Percentiles rank a stretch among this genome's conserved stretches.
Evolutionary conservation across 1,284 basidiomycete genomes (phyloP).

Genomic region (Neonothopanus nambi): DNA sequence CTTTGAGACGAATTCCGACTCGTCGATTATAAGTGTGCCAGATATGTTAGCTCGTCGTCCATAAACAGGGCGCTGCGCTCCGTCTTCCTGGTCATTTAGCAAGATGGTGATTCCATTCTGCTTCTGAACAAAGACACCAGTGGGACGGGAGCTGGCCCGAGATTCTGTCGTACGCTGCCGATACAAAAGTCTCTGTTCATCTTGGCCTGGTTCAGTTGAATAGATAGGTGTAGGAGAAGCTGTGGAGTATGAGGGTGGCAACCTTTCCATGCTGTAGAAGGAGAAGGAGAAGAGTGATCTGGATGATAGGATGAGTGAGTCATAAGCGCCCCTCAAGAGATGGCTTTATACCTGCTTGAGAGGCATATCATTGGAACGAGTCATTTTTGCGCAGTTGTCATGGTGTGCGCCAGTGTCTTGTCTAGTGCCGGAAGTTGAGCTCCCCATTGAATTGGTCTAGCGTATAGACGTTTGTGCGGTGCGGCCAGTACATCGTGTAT

Average conservation of each 20-base stretch:
- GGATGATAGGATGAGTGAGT: neutral
- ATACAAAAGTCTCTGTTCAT: constrained; percentile 20
- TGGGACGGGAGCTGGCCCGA: constrained; percentile 10
- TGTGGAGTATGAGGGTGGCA: constrained; percentile 7
- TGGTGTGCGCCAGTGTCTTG: no score
- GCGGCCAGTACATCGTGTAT: no score
- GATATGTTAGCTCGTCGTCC: constrained; percentile 10
- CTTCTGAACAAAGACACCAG: constrained; percentile 20
- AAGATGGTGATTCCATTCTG: constrained; percentile 19
- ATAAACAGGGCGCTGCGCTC: constrained; percentile 14
- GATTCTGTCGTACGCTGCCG: constrained; percentile 5
- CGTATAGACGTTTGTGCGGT: no score
- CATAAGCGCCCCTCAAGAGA: neutral
- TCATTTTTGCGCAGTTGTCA: neutral
- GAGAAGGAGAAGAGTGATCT: neutral
- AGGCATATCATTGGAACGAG: no score
- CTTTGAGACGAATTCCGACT: constrained; percentile 12
- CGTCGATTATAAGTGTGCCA: constrained; percentile 18
- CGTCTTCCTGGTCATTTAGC: constrained; percentile 19
- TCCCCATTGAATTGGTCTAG: no score
- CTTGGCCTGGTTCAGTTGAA: constrained; percentile 20
- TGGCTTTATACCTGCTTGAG: neutral
- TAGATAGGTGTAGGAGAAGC: constrained; percentile 20
- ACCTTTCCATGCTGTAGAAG: neutral
- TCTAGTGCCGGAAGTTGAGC: no score